Evolutionary conservation across 352 stramenopile genomes (phyloP).

Genomic region (Phytophthora kernoviae): DNA sequence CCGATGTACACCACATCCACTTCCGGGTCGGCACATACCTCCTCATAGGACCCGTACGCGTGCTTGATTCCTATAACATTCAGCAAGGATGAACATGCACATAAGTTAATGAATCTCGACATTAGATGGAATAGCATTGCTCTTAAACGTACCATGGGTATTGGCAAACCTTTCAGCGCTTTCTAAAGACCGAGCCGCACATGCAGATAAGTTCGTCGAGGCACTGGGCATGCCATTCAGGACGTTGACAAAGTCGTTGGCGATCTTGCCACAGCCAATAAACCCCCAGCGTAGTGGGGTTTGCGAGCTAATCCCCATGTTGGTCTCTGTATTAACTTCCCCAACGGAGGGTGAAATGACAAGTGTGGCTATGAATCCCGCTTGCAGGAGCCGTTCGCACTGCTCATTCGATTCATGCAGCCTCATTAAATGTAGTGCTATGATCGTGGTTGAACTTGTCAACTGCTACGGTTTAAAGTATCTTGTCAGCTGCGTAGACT

Average conservation of each 20-base stretch:
- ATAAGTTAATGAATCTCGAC: not conserved
- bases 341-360: not conserved
- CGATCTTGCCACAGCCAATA: constrained; percentile 66
- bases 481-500: constrained; percentile 48
- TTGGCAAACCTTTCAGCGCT: constrained; percentile 48
- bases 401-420: no score
- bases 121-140: constrained; percentile 4
- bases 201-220: constrained; percentile 33
- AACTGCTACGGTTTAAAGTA: constrained; percentile 2
- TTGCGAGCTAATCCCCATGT: constrained; percentile 26
- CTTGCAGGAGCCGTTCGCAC: no score
- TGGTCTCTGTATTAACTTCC: not conserved
- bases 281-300: constrained; percentile 56
- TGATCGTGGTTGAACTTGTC: no score
- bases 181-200: constrained; percentile 51
- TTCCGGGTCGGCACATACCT: constrained; percentile 63
- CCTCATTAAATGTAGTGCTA: no score
- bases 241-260: constrained; percentile 61
- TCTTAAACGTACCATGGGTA: constrained; percentile 41
- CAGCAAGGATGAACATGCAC: not conserved
- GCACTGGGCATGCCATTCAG: constrained; percentile 26
- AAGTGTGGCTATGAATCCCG: no score
- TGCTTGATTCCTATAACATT: constrained; percentile 31
- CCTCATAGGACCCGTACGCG: constrained; percentile 82
- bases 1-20: constrained; percentile 92